Evolutionary conservation across 2,329 filamentous ascomycete species (phyloP).

Genomic region (Ceratocystis eucalypticola): DNA sequence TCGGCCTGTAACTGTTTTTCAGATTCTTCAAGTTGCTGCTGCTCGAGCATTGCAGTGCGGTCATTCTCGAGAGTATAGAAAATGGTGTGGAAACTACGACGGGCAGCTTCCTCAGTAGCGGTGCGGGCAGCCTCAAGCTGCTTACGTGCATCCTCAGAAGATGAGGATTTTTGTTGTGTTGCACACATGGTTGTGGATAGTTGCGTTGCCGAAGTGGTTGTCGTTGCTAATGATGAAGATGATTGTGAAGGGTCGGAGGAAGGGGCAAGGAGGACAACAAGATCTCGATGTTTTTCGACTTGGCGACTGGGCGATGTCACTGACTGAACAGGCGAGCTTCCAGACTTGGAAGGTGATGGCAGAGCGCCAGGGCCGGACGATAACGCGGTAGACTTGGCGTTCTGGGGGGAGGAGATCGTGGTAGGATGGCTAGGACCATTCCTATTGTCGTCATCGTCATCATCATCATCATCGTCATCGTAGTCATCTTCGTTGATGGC

Average conservation of each 20-base stretch:
- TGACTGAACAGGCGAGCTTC: constrained; percentile 51
- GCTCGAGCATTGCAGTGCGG: constrained; percentile 89
- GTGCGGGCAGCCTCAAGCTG: constrained; percentile 85
- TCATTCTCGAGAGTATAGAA: constrained; percentile 96
- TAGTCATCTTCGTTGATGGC: constrained; percentile 77
- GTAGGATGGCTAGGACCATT: constrained; percentile 36
- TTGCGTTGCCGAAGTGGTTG: neutral
- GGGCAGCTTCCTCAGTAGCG: constrained; percentile 77
- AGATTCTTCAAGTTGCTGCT: constrained; percentile 90
- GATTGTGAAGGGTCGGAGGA: constrained; percentile 7
- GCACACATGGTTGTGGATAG: constrained; percentile 27
- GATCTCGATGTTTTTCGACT: constrained; percentile 16
- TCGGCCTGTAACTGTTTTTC: constrained; percentile 94
- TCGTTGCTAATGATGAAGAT: neutral
- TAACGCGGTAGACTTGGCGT: constrained; percentile 30
- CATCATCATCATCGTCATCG: constrained; percentile 71
- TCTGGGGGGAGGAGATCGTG: constrained; percentile 37
- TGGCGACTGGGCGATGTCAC: constrained; percentile 39
- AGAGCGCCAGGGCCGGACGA: constrained; percentile 43
- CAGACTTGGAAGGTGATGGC: constrained; percentile 56
- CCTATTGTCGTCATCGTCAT: constrained; percentile 56
- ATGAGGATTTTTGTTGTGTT: constrained; percentile 46
- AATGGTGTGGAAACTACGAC: constrained; percentile 79
- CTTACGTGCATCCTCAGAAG: constrained; percentile 79
- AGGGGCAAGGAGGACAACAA: constrained; percentile 14